A percentile compares a stretch with the other conserved stretches of the same genome.
Evolutionary conservation across 352 stramenopile species (phyloP).

Genomic region (Globisporangium solare): DNA sequence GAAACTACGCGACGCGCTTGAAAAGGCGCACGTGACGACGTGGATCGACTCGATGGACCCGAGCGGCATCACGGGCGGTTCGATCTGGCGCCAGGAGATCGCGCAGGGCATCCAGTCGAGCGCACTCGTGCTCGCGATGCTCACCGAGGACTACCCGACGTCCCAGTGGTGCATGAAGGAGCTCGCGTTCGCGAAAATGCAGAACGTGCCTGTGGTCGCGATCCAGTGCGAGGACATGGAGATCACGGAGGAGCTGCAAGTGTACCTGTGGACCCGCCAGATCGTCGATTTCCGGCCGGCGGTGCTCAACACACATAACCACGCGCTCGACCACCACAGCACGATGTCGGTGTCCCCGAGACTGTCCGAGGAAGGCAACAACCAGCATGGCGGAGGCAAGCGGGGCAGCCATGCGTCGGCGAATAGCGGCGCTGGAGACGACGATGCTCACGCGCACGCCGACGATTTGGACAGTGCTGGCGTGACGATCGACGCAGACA

Average conservation of each 20-base stretch:
- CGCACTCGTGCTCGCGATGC: conserved; percentile 63
- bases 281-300: conserved; percentile 73
- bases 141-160: conserved; percentile 70
- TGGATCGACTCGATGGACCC: conserved; percentile 86
- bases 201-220: conserved; percentile 79
- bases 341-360: too few species aligned
- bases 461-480: background rate
- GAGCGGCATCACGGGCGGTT: conserved; percentile 72
- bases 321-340: too few species aligned
- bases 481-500: conserved; percentile 1
- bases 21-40: conserved; percentile 69
- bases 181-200: conserved; percentile 80
- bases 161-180: conserved; percentile 88
- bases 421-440: too few species aligned
- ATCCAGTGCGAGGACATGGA: conserved; percentile 82
- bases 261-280: conserved; percentile 85
- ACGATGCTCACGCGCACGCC: too few species aligned
- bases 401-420: conserved; percentile 14
- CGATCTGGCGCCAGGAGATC: conserved; percentile 80
- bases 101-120: conserved; percentile 69
- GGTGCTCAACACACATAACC: conserved; percentile 6
- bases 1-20: conserved; percentile 63
- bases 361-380: too few species aligned
- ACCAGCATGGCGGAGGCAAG: background rate
- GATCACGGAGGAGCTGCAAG: conserved; percentile 77